phyloP scores from a whole-genome alignment of 805 yeast genomes.

The Candida coquimbonensis region DNA sequence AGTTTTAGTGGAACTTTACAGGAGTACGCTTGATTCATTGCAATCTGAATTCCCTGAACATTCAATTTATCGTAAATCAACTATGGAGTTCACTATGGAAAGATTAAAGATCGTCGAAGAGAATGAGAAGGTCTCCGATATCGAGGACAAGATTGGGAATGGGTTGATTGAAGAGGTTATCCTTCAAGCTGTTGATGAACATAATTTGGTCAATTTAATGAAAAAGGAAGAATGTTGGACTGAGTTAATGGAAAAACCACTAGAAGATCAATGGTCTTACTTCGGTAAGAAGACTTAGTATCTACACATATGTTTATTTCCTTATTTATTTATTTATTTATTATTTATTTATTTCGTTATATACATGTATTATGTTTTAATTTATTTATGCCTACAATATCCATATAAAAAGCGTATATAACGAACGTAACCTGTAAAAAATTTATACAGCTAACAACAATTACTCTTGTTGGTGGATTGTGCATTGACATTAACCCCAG shows the following conservation, averaged over 20 bases:
- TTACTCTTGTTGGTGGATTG: slow-evolving; percentile 6
- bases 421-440: not conserved
- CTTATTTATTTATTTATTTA: not conserved
- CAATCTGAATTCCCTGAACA: slow-evolving; percentile 57
- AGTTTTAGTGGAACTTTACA: slow-evolving; percentile 62
- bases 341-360: no score
- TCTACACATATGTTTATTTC: slow-evolving; percentile 2
- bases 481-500: slow-evolving; percentile 20
- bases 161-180: slow-evolving; percentile 81
- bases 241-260: slow-evolving; percentile 70
- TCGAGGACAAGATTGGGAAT: slow-evolving; percentile 70
- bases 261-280: slow-evolving; percentile 79
- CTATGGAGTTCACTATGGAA: slow-evolving; percentile 62
- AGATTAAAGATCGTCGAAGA: slow-evolving; percentile 61
- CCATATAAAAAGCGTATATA: not conserved
- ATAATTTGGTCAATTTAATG: slow-evolving; percentile 57
- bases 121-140: slow-evolving; percentile 53
- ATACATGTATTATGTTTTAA: no score
- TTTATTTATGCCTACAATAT: not conserved
- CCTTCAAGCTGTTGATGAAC: slow-evolving; percentile 79
- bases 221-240: slow-evolving; percentile 74
- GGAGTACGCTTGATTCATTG: slow-evolving; percentile 56
- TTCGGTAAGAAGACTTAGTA: slow-evolving; percentile 51
- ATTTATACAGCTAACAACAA: slow-evolving; percentile 16
- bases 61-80: slow-evolving; percentile 71